These are phyloP conservation scores for Aspergillus quadrilineatus DNA, from an alignment of 2,329 filamentous ascomycete genomes.

Conservation along the genomic window DNA sequence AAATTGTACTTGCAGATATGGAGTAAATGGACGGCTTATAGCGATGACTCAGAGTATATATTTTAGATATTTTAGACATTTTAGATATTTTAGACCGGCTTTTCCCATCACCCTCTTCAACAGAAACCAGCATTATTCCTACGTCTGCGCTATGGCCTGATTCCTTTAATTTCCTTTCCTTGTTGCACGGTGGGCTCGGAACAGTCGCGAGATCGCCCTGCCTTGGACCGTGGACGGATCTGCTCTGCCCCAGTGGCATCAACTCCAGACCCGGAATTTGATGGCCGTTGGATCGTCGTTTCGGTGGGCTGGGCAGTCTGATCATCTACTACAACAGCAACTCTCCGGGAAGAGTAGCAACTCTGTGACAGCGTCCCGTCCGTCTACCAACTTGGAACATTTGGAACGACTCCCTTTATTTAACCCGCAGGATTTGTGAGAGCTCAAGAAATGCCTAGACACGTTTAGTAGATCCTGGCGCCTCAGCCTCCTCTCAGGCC, in stretches of 20 bases:
- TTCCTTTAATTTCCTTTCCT: not conserved
- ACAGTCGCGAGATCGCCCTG: not conserved
- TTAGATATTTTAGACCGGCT: not conserved
- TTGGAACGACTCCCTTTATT: not conserved
- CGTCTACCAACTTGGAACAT: not conserved
- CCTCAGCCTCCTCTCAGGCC: conserved; percentile 7
- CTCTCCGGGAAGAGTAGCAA: not conserved
- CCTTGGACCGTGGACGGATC: not conserved
- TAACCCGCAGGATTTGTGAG: not conserved
- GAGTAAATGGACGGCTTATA: not conserved
- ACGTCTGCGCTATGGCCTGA: not conserved
- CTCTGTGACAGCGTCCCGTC: not conserved
- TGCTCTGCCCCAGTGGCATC: not conserved
- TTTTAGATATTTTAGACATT: too few species aligned
- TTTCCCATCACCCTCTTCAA: too few species aligned
- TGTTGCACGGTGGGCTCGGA: conserved; percentile 7
- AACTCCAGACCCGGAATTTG: not conserved
- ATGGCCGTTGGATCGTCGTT: conserved; percentile 5
- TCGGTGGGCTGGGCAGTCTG: not conserved
- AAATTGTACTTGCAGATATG: too few species aligned
- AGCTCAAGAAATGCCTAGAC: conserved; percentile 6
- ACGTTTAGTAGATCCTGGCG: conserved; percentile 3
- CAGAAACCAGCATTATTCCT: not conserved
- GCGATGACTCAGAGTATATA: not conserved
- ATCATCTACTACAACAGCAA: not conserved